phyloP scores from a whole-genome alignment of 495 filamentous ascomycete species.

The Aspergillus nidulans region DNA sequence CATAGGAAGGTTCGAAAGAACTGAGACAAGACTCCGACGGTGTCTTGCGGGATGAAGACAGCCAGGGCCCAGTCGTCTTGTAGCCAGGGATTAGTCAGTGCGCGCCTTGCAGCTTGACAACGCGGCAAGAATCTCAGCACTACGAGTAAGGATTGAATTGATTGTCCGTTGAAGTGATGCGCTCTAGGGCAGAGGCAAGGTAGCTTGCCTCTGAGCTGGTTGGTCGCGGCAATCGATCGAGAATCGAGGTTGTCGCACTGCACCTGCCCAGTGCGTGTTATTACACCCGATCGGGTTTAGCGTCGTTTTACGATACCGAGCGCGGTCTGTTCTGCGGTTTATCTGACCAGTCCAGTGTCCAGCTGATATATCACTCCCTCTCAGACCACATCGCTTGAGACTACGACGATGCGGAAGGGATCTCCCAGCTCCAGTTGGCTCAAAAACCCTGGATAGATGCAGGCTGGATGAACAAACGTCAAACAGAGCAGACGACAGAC shows the following conservation, averaged over 20 bases:
- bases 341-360: slow-evolving; percentile 14
- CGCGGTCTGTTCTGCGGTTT: too few species aligned
- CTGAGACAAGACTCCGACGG: slow-evolving; percentile 1
- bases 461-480: slow-evolving; percentile 5
- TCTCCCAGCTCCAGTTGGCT: neutral
- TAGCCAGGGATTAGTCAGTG: slow-evolving; percentile 9
- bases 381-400: neutral
- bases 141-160: neutral
- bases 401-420: neutral
- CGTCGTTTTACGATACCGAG: neutral
- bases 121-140: neutral
- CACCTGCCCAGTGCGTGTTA: too few species aligned
- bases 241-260: neutral
- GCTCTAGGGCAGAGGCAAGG: neutral
- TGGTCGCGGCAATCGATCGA: neutral
- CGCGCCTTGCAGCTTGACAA: neutral
- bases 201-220: neutral
- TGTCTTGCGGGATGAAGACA: neutral
- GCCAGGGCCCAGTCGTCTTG: neutral
- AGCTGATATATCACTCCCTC: slow-evolving; percentile 14
- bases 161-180: neutral
- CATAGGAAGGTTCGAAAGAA: neutral
- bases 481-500: slow-evolving; percentile 9
- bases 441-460: slow-evolving; percentile 11
- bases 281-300: neutral